A percentile compares a stretch with the other conserved stretches of the same genome.
Evolutionary conservation across 805 yeast genomes (phyloP).

Genomic region (Priceomyces carsonii): DNA sequence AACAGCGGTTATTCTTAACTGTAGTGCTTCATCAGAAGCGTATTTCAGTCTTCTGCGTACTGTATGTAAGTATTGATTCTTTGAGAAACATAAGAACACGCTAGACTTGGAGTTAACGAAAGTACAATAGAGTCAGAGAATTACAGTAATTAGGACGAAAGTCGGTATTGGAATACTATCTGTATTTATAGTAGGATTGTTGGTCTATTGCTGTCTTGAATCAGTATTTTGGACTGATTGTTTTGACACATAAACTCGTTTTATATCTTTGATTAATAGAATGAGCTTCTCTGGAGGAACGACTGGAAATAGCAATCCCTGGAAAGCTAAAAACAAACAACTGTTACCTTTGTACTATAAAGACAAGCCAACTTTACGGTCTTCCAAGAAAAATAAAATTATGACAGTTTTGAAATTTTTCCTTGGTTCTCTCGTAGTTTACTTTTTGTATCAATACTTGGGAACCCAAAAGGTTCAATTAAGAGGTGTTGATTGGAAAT

Average conservation of each 20-base stretch:
- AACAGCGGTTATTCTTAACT: too few species aligned
- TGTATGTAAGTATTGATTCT: too few species aligned
- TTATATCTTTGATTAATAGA: conserved; percentile 6
- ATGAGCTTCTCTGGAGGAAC: conserved; percentile 7
- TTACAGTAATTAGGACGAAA: too few species aligned
- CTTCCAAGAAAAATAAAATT: conserved; percentile 12
- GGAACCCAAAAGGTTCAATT: background rate
- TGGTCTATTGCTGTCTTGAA: too few species aligned
- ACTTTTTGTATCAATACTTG: conserved; percentile 33
- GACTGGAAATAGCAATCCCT: conserved; percentile 14
- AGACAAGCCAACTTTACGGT: conserved; percentile 27
- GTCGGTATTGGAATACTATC: too few species aligned
- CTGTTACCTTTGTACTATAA: conserved; percentile 36
- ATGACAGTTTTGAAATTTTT: conserved; percentile 46
- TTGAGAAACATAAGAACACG: too few species aligned
- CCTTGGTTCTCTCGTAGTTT: conserved; percentile 40
- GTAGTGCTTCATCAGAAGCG: too few species aligned
- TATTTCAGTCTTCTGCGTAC: too few species aligned
- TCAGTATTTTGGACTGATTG: too few species aligned
- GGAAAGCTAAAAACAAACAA: conserved; percentile 18
- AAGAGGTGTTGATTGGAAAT: conserved; percentile 39
- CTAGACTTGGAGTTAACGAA: too few species aligned
- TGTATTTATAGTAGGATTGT: too few species aligned
- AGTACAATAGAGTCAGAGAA: too few species aligned
- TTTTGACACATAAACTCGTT: conserved; percentile 1